Base-by-base conservation (phyloP, 192 early-diverging fungal genomes). In the Coemansia sp. region DNA sequence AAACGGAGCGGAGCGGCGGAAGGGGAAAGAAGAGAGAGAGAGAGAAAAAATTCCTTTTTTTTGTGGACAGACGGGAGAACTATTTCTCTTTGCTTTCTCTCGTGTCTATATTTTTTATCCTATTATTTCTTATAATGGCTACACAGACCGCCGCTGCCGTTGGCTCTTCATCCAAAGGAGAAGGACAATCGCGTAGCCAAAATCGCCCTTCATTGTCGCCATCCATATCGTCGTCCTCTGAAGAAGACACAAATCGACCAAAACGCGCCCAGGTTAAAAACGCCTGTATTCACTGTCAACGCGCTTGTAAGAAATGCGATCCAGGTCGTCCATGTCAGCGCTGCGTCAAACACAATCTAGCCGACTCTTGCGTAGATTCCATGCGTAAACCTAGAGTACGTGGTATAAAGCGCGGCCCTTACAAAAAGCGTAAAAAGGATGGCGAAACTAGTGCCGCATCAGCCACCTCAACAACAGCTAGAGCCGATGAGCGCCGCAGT, bases 241-340 rank as follows among this genome's bases (percentile, higher is more conserved):
- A 7, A 34, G 37, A 65, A 24, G 58, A 35, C 27, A 29, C 49
- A 32, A 62, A 18, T 24, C 62, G 76, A 3, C 18, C 70, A 11
- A 93, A 92, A 61, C 86, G 93, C 61, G 84, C 86, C 35, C 94
- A 95, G 70, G 94, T 95, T 47, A 95, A 95, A 67, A 95, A 93
- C 71, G 94, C 94, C 9, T 95, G 94, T 85, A 68, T 91, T 35
- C 91, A 95, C 64, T 96, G 94, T 62, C 90, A 93, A 79, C 89
- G 90, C 43, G 88, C 93, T 0, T 94, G 93, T 78, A 98, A 98
- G 76, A 96, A 95, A 75, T 96, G 95, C 74, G 94, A 93, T 66
- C 88, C 89, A 59, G 88, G 73, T n/a, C 73, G 94, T 55, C 95
- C 94, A 2, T 96, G 95, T 69, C 72, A 77, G 69, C 87, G 94